Evolutionary conservation across 306 rosid species (phyloP).

Genomic region (Dalbergia cultrata): DNA sequence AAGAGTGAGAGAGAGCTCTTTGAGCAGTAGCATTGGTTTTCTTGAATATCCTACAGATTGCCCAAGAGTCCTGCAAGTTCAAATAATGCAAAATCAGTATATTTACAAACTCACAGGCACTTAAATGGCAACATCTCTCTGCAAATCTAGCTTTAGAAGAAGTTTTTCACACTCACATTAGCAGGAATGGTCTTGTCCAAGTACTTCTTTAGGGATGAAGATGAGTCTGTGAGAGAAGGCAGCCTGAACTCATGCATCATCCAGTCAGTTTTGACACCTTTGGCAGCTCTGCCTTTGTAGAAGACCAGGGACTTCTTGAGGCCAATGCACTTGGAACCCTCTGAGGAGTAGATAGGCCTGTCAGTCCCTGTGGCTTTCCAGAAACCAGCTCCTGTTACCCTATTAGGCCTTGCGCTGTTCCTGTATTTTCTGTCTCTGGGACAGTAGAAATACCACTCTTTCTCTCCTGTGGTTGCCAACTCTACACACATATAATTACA

Average conservation of each 20-base stretch:
- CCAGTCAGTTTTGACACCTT: slow-evolving; percentile 89
- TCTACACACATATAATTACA: slow-evolving; percentile 43
- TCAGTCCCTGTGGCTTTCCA: slow-evolving; percentile 98
- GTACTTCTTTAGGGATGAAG: slow-evolving; percentile 56
- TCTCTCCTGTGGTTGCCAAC: slow-evolving; percentile 73
- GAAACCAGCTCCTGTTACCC: slow-evolving; percentile 88
- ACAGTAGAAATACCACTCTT: slow-evolving; percentile 86
- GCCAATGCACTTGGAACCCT: slow-evolving; percentile 81
- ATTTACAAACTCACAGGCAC: background rate
- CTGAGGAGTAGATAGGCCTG: slow-evolving; percentile 79
- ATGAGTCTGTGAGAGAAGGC: slow-evolving; percentile 68
- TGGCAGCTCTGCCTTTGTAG: slow-evolving; percentile 91
- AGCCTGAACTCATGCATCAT: slow-evolving; percentile 96
- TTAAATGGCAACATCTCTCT: background rate
- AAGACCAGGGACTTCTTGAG: slow-evolving; percentile 89
- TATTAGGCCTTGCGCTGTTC: slow-evolving; percentile 86
- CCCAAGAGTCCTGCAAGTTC: slow-evolving; percentile 84
- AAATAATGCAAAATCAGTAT: background rate
- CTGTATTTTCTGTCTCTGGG: slow-evolving; percentile 88
- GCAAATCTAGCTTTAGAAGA: background rate
- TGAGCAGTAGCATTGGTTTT: slow-evolving; percentile 79
- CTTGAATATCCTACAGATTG: slow-evolving; percentile 92
- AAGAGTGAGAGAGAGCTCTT: slow-evolving; percentile 78
- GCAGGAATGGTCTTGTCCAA: slow-evolving; percentile 65
- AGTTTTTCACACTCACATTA: slow-evolving; percentile 51